Evolutionary conservation across 768 basidiomycete species (phyloP).

Genomic region (Psilocybe tampanensis): DNA sequence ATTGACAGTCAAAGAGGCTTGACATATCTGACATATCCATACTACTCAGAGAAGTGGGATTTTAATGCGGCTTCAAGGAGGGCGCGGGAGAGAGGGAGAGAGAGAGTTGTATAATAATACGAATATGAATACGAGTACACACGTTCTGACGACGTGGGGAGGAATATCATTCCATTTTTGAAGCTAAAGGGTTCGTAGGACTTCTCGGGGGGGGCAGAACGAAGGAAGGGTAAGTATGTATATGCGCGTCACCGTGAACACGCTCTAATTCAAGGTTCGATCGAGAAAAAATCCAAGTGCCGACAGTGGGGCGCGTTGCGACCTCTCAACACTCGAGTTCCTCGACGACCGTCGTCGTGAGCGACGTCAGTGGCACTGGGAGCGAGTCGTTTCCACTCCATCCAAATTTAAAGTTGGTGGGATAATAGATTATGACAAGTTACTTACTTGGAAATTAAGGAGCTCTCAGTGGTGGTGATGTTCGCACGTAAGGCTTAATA

Average conservation of each 20-base stretch:
- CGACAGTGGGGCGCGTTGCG: not conserved
- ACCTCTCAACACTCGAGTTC: not conserved
- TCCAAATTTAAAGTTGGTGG: no score
- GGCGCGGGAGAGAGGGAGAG: no score
- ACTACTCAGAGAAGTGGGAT: not conserved
- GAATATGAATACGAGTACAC: no score
- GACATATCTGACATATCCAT: not conserved
- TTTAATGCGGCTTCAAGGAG: not conserved
- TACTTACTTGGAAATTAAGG: no score
- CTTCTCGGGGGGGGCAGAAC: not conserved
- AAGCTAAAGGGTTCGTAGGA: not conserved
- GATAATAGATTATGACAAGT: no score
- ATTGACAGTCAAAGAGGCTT: no score
- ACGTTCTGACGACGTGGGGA: not conserved
- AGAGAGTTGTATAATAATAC: no score
- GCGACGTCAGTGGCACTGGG: no score
- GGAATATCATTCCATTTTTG: not conserved
- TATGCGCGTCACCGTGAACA: not conserved
- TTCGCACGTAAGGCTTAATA: no score
- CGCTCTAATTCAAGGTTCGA: not conserved
- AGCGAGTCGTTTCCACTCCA: no score
- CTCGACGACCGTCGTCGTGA: not conserved
- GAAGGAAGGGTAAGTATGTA: not conserved
- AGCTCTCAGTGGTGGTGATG: no score
- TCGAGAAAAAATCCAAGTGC: not conserved